Base-by-base conservation (phyloP, 352 stramenopile species). In the Pythium angustatum region DNA sequence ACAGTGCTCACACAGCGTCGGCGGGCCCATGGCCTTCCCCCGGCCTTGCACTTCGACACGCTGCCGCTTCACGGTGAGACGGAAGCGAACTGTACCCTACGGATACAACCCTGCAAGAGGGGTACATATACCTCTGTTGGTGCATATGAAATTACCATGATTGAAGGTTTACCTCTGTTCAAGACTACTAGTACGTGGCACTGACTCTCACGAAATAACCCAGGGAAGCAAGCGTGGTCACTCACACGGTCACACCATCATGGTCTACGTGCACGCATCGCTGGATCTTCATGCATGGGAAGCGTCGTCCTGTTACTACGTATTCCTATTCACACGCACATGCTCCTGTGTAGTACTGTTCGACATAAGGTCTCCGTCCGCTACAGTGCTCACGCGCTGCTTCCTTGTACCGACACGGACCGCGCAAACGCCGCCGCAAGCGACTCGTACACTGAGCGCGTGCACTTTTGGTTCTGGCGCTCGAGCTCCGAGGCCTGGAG, bases 401-500 rank as follows among this genome's bases (percentile, higher is more conserved):
- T 56, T 38, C 2, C 9, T 31, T 47, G 47, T 40, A 53, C 38
- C 28, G n/a, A 34, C 28, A 60, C 40, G 30, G 49, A 36, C 59
- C 51, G 51, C 34, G 49, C 49, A 30, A 69, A 70, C 30, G 56
- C 63, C 14, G 28, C 33, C 7, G 57, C 43, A 12, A 71, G 64
- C 52, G 79, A 71, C 24, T 86, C 62, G 67, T 85, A 90, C 12
- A 88, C 71, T 55, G 68, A 86, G 22, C 71, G 65, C 15, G 71
- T 81, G 68, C 81, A 90, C 21, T 78, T 75, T 50, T 87, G 71
- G 27, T 74, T 73, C 14, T 69, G 41, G 1, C 76, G 76, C 38
- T 90, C 81, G 9, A 66, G 66, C 63, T 90, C 79, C 1, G 71
- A 76, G 10, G 74, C 77, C 66, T 85, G 81, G 15, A 90, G 59